phyloP scores from a whole-genome alignment of 73 alveolate genomes.

The Paramecium sexaurelia region DNA sequence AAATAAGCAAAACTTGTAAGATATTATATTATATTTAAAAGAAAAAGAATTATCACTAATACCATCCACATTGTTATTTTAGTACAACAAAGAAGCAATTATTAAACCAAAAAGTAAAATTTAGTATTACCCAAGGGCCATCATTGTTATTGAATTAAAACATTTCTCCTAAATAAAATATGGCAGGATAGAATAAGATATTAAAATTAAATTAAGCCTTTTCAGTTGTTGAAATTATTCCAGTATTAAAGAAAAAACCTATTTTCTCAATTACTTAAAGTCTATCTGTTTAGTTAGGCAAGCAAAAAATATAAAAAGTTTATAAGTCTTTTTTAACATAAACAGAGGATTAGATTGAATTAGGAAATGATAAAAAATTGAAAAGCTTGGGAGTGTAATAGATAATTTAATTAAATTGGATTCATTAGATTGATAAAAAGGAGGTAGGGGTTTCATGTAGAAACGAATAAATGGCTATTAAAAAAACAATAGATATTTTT shows the following conservation, averaged over 20 bases:
- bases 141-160: background rate
- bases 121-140: background rate
- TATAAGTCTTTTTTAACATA: background rate
- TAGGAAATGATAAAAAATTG: background rate
- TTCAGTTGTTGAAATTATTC: background rate
- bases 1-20: background rate
- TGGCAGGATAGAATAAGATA: background rate
- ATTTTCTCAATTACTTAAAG: background rate
- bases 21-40: background rate
- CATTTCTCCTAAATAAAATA: background rate
- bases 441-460: background rate
- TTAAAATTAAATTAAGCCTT: background rate
- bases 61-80: background rate
- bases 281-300: background rate
- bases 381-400: background rate
- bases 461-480: background rate
- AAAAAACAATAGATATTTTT: background rate
- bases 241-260: background rate
- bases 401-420: background rate
- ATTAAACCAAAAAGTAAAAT: background rate
- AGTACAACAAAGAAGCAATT: background rate
- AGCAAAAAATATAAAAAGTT: background rate
- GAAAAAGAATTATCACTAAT: background rate
- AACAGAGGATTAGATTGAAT: background rate
- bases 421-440: background rate